phyloP scores from a whole-genome alignment of 306 rosid species.

The Prosopis cineraria region DNA sequence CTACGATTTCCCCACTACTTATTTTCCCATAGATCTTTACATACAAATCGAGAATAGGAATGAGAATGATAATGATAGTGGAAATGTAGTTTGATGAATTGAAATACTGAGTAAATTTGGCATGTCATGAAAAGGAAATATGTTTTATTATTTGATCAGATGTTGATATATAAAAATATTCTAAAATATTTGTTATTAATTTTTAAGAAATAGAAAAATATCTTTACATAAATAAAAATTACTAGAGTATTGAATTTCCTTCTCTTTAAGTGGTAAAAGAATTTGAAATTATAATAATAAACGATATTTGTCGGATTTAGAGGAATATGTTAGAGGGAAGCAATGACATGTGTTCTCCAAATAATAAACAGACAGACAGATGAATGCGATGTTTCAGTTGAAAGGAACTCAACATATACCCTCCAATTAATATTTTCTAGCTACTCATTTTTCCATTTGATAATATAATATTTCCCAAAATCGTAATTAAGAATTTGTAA shows the following conservation, averaged over 20 bases:
- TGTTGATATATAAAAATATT: no score
- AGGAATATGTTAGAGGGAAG: not conserved
- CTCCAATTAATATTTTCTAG: not conserved
- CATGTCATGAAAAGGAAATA: not conserved
- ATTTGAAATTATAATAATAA: not conserved
- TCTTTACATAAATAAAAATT: not conserved
- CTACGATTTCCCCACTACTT: not conserved
- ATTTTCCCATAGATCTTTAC: not conserved
- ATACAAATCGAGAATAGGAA: not conserved
- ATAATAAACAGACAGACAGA: not conserved
- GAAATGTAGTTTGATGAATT: not conserved
- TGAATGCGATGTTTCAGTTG: not conserved
- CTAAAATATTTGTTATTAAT: no score
- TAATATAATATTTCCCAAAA: not conserved
- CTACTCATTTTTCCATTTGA: not conserved
- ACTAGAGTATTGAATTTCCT: not conserved
- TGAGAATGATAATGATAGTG: no score
- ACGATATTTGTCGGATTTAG: not conserved
- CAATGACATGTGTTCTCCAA: not conserved
- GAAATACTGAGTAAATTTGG: not conserved
- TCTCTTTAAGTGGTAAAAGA: not conserved
- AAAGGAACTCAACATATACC: not conserved
- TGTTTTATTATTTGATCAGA: not conserved
- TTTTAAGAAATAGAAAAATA: not conserved
- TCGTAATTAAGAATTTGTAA: no score